These are phyloP conservation scores for Filobasidium wieringae DNA, from an alignment of 768 basidiomycete species.

Conservation along the genomic window DNA sequence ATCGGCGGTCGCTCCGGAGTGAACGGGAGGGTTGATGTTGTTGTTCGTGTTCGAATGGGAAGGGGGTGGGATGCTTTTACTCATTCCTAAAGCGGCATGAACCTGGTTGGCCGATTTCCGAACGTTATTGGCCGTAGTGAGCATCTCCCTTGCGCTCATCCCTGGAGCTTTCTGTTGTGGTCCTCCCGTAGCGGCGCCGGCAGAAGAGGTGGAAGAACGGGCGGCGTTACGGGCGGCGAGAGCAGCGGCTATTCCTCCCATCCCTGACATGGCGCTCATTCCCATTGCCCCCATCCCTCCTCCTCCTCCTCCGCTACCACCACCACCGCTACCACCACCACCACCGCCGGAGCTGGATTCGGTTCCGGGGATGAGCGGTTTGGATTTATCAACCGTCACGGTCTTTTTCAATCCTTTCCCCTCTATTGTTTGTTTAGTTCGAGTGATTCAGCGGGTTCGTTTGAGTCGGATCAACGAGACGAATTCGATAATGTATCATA, in stretches of 20 bases:
- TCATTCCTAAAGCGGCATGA: background rate
- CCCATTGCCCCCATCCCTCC: constrained; percentile 11
- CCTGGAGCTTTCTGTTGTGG: background rate
- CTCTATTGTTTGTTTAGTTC: constrained; percentile 37
- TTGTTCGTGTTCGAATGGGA: too few species aligned
- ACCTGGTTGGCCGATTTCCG: background rate
- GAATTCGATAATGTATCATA: background rate
- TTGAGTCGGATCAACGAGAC: background rate
- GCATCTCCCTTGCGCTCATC: background rate
- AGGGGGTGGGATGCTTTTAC: background rate
- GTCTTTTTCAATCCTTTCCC: constrained; percentile 74
- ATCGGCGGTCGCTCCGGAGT: background rate
- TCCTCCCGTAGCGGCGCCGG: background rate
- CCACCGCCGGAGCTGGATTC: constrained; percentile 21
- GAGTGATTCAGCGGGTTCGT: too few species aligned
- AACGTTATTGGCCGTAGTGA: background rate
- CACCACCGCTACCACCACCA: constrained; percentile 43
- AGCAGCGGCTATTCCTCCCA: background rate
- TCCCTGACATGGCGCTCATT: too few species aligned
- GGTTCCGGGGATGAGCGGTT: constrained; percentile 21
- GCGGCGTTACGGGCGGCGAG: background rate
- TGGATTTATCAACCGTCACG: constrained; percentile 55
- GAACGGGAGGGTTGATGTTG: too few species aligned
- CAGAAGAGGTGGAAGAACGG: background rate
- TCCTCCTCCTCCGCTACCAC: constrained; percentile 21